Evolutionary conservation across 495 filamentous ascomycete genomes (phyloP).

Genomic region (Penicillium daleae): DNA sequence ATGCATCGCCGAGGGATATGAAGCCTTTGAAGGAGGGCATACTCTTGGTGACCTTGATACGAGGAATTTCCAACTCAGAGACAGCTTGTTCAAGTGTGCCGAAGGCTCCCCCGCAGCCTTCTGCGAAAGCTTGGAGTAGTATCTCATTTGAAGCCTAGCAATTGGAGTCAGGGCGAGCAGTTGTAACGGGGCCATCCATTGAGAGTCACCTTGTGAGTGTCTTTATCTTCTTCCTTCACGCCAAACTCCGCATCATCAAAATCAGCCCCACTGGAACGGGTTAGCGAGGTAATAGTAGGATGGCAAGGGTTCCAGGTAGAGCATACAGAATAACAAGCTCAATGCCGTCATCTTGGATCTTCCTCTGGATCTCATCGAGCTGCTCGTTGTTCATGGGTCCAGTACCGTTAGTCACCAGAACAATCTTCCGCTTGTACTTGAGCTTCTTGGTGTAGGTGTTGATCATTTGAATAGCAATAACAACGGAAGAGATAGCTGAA

Average conservation of each 20-base stretch:
- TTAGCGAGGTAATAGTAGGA: conserved; percentile 30
- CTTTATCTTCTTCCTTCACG: conserved; percentile 91
- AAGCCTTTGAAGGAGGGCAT: conserved; percentile 77
- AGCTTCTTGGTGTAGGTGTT: conserved; percentile 77
- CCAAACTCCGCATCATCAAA: conserved; percentile 93
- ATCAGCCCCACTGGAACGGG: conserved; percentile 75
- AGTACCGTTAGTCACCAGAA: conserved; percentile 81
- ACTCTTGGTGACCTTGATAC: conserved; percentile 71
- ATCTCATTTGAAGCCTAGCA: conserved; percentile 67
- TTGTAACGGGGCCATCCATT: not conserved
- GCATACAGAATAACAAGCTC: conserved; percentile 76
- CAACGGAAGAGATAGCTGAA: conserved; percentile 76
- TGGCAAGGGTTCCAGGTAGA: conserved; percentile 31
- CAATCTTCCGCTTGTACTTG: conserved; percentile 84
- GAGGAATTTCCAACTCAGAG: conserved; percentile 72
- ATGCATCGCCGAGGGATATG: conserved; percentile 78
- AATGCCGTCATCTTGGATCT: conserved; percentile 75
- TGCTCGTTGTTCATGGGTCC: conserved; percentile 68
- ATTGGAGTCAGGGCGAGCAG: not conserved
- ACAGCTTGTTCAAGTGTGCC: conserved; percentile 87
- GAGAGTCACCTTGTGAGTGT: conserved; percentile 58
- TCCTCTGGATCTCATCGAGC: conserved; percentile 65
- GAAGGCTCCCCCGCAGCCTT: conserved; percentile 68
- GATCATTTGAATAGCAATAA: conserved; percentile 88
- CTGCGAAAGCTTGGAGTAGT: conserved; percentile 62